Evolutionary conservation across 2,329 filamentous ascomycete species (phyloP), one percentile per base, ranked within the genome.

Genomic region (Periconia macrospinosa): DNA sequence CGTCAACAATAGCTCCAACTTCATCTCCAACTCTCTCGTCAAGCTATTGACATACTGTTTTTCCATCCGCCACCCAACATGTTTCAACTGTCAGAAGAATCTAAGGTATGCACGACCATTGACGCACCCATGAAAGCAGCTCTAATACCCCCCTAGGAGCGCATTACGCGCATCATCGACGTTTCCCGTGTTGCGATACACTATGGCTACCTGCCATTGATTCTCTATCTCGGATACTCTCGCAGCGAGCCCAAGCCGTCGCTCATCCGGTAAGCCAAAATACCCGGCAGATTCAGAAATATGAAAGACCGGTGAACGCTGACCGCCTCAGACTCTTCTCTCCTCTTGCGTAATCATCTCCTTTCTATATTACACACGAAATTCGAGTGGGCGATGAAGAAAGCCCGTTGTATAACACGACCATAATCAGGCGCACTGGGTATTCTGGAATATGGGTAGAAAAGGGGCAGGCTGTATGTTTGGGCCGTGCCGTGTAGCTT

Each of bases 201-300:
- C 81, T 99, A 97, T 82, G 94, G 94, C 75, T 99, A 97, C 78
- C 86, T 99, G 54, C 94, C 94, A 67, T 78, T 99, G 76, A 95
- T 99, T 75, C 84, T 99, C 76, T 99, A 97, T 78, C 88, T 99
- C 68, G 94, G 93, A 67, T 97, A 96, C 81, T 95, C 93, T 51
- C 89, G 90, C 75, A 97, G 92, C 81, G 89, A 93, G 75, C 94
- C 94, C 41, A 86, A 90, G 74, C 94, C 94, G 51, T 88, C 91
- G 44, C 74, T 90, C 65, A 88, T 90, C 78, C 85, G 86, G 87
- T 89, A 61, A 63, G 62, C 48, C 42, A 30, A 7, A 18, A 33
- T 18, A 18, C n/a, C 40, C 30, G 17, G 47, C 40, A 23, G 11
- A n/a, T 37, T 3, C 33, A 37, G 37, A n/a, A n/a, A 11, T 20